Conservation (phyloP, 75 land plant genomes). For the Cunninghamia lanceolata region DNA sequence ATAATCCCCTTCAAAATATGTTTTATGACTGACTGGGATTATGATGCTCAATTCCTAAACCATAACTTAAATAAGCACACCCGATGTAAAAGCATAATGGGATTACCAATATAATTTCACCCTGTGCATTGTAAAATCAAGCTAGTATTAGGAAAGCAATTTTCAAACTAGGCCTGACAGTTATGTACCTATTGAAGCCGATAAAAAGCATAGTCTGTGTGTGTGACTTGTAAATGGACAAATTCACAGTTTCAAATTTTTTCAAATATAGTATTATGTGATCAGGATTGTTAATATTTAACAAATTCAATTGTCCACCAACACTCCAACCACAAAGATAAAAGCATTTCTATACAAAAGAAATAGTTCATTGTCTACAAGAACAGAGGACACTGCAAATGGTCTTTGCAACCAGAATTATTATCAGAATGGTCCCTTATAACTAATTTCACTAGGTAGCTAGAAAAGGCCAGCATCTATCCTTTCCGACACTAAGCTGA, state of each 20-base stretch:
- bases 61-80: not conserved
- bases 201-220: not conserved
- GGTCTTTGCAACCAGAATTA: too few species aligned
- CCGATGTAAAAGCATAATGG: not conserved
- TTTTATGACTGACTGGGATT: not conserved
- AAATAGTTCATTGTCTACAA: too few species aligned
- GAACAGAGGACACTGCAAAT: too few species aligned
- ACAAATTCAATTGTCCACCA: too few species aligned
- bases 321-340: too few species aligned
- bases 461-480: too few species aligned
- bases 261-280: not conserved
- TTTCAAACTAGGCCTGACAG: not conserved
- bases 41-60: not conserved
- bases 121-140: not conserved
- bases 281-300: not conserved
- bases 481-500: too few species aligned
- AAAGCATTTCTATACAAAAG: too few species aligned
- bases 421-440: too few species aligned
- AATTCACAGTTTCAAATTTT: not conserved
- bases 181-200: not conserved
- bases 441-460: too few species aligned
- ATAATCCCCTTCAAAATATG: not conserved
- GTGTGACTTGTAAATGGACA: not conserved
- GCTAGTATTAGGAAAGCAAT: not conserved
- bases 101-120: not conserved